Percentiles rank a stretch among this genome's conserved stretches.
phyloP scores from a whole-genome alignment of 495 filamentous ascomycete genomes.

The Cudoniella acicularis region DNA sequence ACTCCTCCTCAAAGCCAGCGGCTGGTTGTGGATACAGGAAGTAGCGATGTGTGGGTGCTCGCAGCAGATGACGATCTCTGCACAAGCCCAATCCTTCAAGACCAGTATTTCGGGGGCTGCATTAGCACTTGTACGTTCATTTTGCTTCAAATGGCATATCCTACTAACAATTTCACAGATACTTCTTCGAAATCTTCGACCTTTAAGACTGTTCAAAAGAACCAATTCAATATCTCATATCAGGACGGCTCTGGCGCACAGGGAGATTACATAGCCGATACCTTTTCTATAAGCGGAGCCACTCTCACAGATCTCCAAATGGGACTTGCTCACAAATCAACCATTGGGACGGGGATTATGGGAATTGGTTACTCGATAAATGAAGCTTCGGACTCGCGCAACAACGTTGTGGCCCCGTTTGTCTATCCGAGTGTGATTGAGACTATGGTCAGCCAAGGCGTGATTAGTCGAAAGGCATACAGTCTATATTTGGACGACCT shows the following conservation, averaged over 20 bases:
- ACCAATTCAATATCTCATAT: slow-evolving; percentile 78
- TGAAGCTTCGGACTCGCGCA: slow-evolving; percentile 53
- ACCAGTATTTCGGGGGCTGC: slow-evolving; percentile 22
- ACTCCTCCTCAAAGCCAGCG: slow-evolving; percentile 59
- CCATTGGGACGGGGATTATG: slow-evolving; percentile 72
- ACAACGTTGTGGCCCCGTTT: slow-evolving; percentile 27
- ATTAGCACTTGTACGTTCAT: slow-evolving; percentile 15
- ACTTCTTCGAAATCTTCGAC: slow-evolving; percentile 64
- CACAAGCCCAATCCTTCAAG: slow-evolving; percentile 29
- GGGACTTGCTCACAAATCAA: slow-evolving; percentile 70
- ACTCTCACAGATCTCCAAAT: slow-evolving; percentile 70
- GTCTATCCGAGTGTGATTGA: slow-evolving; percentile 77
- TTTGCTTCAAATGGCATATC: no score
- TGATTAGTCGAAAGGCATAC: slow-evolving; percentile 81
- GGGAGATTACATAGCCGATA: slow-evolving; percentile 81
- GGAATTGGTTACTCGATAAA: slow-evolving; percentile 81
- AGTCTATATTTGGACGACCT: slow-evolving; percentile 71
- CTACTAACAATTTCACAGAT: slow-evolving; percentile 15
- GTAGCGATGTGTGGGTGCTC: slow-evolving; percentile 80
- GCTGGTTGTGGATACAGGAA: slow-evolving; percentile 70
- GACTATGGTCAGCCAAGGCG: slow-evolving; percentile 60
- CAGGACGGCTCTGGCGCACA: slow-evolving; percentile 59
- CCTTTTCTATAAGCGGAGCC: slow-evolving; percentile 61
- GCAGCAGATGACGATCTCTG: slow-evolving; percentile 41
- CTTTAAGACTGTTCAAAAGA: slow-evolving; percentile 56